Percentiles rank a stretch among this genome's conserved stretches.
phyloP scores from a whole-genome alignment of 2,329 filamentous ascomycete species.

The Tricladium varicosporioides region DNA sequence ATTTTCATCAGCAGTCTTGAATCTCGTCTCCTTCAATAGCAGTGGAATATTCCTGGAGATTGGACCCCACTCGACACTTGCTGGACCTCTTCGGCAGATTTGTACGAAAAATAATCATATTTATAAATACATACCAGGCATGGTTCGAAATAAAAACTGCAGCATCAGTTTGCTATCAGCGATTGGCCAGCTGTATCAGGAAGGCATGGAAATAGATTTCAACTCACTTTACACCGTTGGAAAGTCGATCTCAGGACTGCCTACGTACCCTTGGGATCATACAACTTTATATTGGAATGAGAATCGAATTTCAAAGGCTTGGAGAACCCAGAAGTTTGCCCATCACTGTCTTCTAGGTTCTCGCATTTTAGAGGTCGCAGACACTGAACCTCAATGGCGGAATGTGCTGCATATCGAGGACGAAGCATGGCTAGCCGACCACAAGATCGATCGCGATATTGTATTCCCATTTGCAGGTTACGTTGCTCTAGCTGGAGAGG shows the following conservation, averaged over 20 bases:
- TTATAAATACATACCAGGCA: not conserved
- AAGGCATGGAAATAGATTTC: not conserved
- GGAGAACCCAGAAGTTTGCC: not conserved
- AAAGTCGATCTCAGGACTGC: not conserved
- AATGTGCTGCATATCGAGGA: constrained; percentile 36
- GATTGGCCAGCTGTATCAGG: not conserved
- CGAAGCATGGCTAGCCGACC: constrained; percentile 51
- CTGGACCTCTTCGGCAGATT: constrained; percentile 4
- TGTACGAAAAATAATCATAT: not conserved
- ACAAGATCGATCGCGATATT: constrained; percentile 48
- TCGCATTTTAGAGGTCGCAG: constrained; percentile 14
- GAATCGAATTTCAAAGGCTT: not conserved
- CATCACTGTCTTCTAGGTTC: constrained; percentile 48
- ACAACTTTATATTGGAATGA: not conserved
- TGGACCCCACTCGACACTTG: constrained; percentile 6
- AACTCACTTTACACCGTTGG: not conserved
- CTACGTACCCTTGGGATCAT: not conserved
- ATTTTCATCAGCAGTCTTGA: not conserved
- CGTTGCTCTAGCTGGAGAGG: constrained; percentile 19
- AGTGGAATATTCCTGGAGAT: constrained; percentile 17
- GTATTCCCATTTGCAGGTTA: constrained; percentile 42
- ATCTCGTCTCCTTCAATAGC: not conserved
- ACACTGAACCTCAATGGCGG: constrained; percentile 31
- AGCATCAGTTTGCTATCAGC: not conserved
- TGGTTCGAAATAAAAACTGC: not conserved